These are phyloP conservation scores for Candida smagusa DNA, from an alignment of 1,139 yeast species.

Conservation along the genomic window DNA sequence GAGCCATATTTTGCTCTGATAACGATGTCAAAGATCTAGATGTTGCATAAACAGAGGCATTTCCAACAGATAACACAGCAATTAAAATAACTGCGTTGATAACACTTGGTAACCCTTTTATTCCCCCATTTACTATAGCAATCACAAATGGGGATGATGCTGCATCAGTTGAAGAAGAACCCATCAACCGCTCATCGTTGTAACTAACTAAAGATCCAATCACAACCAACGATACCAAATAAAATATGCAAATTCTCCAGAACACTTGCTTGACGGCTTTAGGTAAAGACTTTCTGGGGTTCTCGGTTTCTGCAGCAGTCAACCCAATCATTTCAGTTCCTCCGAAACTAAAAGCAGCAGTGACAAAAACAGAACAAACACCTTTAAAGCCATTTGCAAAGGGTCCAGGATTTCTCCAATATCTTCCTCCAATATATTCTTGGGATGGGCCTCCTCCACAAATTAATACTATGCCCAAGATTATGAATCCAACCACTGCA, in stretches of 20 bases:
- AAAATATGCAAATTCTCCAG: conserved; percentile 67
- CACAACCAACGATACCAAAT: conserved; percentile 44
- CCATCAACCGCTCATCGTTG: conserved; percentile 27
- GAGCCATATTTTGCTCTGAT: conserved; percentile 33
- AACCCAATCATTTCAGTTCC: conserved; percentile 42
- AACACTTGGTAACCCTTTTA: conserved; percentile 52
- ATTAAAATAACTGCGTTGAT: conserved; percentile 49
- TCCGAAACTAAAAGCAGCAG: conserved; percentile 25
- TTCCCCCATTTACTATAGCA: conserved; percentile 53
- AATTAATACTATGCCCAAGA: conserved; percentile 39
- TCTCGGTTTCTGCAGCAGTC: conserved; percentile 47
- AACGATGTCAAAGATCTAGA: conserved; percentile 31
- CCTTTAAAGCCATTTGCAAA: conserved; percentile 45
- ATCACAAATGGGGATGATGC: conserved; percentile 62
- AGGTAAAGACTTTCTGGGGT: conserved; percentile 56
- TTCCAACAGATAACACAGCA: conserved; percentile 49
- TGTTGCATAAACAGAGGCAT: conserved; percentile 35
- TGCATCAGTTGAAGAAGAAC: conserved; percentile 42
- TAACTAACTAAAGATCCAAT: conserved; percentile 48
- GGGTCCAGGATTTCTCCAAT: conserved; percentile 42
- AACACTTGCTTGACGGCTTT: conserved; percentile 72
- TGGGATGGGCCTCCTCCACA: conserved; percentile 36
- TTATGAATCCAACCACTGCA: conserved; percentile 40
- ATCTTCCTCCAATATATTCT: conserved; percentile 22
- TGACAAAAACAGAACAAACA: conserved; percentile 42